Conservation (phyloP, 805 yeast species). For the Saccharomycopsis sp. region DNA sequence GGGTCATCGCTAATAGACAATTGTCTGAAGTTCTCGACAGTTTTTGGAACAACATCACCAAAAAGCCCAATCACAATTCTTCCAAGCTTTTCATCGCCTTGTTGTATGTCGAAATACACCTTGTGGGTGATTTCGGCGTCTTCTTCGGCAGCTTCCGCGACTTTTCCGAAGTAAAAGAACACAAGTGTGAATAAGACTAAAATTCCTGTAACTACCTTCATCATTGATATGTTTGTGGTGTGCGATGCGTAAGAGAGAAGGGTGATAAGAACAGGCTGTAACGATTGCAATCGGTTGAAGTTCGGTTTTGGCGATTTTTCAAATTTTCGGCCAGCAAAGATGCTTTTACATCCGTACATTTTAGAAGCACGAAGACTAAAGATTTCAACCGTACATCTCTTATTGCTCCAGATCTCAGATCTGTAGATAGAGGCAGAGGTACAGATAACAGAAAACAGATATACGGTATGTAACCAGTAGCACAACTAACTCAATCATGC, state of each 20-base stretch:
- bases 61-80: conserved; percentile 81
- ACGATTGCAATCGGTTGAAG: too few species aligned
- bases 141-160: conserved; percentile 4
- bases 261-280: background rate
- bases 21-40: conserved; percentile 82
- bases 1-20: conserved; percentile 73
- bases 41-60: conserved; percentile 81
- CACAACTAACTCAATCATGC: too few species aligned
- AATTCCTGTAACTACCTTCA: conserved; percentile 13
- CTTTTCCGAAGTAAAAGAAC: conserved; percentile 12
- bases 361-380: too few species aligned
- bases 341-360: background rate
- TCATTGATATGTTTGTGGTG: conserved; percentile 4
- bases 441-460: too few species aligned
- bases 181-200: background rate
- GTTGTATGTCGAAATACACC: conserved; percentile 80
- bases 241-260: background rate
- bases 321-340: background rate
- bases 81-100: conserved; percentile 73
- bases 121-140: conserved; percentile 49
- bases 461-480: too few species aligned
- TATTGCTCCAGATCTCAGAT: too few species aligned
- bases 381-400: too few species aligned
- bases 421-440: too few species aligned
- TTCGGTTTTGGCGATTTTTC: background rate